Evolutionary conservation across 768 basidiomycete genomes (phyloP), one percentile per base, ranked within the genome.

Genomic region (Boletus reticuloceps): DNA sequence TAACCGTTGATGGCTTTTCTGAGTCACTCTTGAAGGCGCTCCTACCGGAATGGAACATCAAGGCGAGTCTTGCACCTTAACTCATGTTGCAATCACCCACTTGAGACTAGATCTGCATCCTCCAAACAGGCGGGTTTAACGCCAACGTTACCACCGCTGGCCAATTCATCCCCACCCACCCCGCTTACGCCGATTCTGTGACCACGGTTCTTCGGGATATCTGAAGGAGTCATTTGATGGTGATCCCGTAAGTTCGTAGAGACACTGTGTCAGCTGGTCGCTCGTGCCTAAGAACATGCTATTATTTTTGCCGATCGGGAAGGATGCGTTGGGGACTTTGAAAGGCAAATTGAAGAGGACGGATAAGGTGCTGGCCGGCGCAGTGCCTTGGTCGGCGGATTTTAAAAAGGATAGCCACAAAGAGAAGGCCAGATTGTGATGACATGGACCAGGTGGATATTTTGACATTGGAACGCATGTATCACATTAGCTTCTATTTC

Each of bases 41-140:
- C 29, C 51, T 36, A 2, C 32, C 29, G 3, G 52, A 55, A 17
- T 65, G 61, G 64, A 59, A 62, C 54, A 65, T 66, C 43, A 58
- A 59, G 19, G 51, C 49, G 36, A 36, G 61, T 40, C 31, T 13
- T 29, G 10, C n/a, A 25, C 17, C n/a, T 37, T 17, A 9, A 31
- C 10, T 14, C 20, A 13, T 29, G 14, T 16, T 10, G 16, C 12
- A 17, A 17, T 8, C 8, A 39, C 38, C 14, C 38, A 39, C 14
- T n/a, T 8, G 29, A 14, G 12, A 14, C 16, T 38, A 63, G 56
- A 54, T 60, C 19, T 55, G 61, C 27, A 54, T 63, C 47, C 31
- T 67, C 31, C 47, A 63, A 48, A 51, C 58, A 0, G 67, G 62
- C 9, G 42, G 17, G 1, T 69, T 69, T 40, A 50, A 56, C 41